phyloP scores from a whole-genome alignment of 352 stramenopile species.

The Globisporangium sylvaticum region DNA sequence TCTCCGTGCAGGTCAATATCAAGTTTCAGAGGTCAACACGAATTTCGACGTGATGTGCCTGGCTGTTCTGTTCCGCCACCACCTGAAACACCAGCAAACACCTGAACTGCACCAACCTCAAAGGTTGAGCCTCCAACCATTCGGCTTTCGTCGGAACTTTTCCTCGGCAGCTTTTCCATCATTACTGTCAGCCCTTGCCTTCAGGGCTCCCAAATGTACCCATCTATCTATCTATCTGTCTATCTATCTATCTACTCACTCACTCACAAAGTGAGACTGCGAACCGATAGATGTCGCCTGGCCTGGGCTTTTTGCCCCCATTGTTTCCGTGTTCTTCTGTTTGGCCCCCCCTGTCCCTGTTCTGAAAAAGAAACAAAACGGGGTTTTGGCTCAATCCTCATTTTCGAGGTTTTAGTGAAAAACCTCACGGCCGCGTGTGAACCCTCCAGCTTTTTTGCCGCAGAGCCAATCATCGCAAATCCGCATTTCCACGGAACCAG shows the following conservation, averaged over 20 bases:
- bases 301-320: neutral
- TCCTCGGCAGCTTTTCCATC: neutral
- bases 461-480: constrained; percentile 14
- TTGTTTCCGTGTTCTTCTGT: constrained; percentile 13
- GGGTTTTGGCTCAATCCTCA: constrained; percentile 7
- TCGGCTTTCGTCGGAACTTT: no score
- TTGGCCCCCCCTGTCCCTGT: constrained; percentile 14
- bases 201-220: neutral
- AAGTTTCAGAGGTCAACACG: neutral
- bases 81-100: neutral
- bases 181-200: neutral
- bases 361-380: neutral
- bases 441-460: neutral
- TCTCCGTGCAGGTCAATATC: neutral
- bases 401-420: neutral
- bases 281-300: constrained; percentile 26
- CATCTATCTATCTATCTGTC: neutral
- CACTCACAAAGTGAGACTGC: neutral
- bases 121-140: no score
- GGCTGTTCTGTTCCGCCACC: neutral
- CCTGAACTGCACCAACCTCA: neutral
- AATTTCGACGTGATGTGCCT: neutral
- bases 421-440: neutral
- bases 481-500: constrained; percentile 15
- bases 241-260: no score